These are phyloP conservation scores for Camelina laxa DNA, from an alignment of 345 rosid species.

Conservation along the genomic window DNA sequence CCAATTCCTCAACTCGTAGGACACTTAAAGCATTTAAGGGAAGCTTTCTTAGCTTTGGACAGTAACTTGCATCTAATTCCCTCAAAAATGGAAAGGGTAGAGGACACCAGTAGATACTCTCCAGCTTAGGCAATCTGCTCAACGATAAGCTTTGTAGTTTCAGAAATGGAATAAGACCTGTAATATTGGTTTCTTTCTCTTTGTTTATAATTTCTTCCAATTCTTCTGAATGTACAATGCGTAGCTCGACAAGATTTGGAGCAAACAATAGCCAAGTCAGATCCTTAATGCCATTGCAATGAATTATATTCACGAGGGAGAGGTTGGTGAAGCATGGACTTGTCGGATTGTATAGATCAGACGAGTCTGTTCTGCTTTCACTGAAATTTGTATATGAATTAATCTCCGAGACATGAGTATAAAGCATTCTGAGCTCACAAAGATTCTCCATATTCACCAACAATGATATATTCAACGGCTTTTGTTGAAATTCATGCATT, in stretches of 20 bases:
- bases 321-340: not conserved
- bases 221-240: too few species aligned
- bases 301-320: fast-evolving
- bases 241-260: constrained; percentile 5
- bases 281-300: not conserved
- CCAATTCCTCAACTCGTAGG: not conserved
- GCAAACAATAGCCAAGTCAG: constrained; percentile 15
- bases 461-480: not conserved
- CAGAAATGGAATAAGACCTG: not conserved
- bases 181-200: constrained; percentile 8
- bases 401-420: not conserved
- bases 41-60: constrained; percentile 21
- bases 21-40: constrained; percentile 8
- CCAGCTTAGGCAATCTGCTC: not conserved
- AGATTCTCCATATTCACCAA: not conserved
- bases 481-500: not conserved
- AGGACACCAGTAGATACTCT: constrained; percentile 20
- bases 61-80: fast-evolving
- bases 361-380: not conserved
- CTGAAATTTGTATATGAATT: not conserved
- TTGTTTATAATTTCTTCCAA: not conserved
- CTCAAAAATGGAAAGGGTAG: not conserved
- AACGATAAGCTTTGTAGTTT: fast-evolving
- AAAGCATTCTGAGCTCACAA: fast-evolving
- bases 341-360: not conserved